Base-by-base conservation (phyloP, 768 basidiomycete genomes). In the Lenzites betulinus region DNA sequence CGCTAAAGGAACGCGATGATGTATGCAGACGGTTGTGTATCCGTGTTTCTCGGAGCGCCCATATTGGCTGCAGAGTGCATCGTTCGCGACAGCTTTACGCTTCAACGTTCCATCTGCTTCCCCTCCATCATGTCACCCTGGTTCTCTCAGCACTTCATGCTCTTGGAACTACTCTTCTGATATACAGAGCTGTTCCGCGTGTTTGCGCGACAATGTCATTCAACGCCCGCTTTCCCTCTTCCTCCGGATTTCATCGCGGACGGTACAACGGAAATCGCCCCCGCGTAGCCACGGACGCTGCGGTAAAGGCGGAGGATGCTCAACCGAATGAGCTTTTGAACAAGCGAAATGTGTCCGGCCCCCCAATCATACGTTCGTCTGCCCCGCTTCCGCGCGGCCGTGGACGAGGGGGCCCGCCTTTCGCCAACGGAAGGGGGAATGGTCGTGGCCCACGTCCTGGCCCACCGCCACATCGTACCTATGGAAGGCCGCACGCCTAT, bases 1-100 rank as follows among this genome's bases (percentile, higher is more conserved):
- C n/a, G n/a, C n/a, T n/a, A n/a, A n/a, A n/a, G n/a, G n/a, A n/a
- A n/a, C n/a, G n/a, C n/a, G n/a, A n/a, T n/a, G n/a, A n/a, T n/a
- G n/a, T n/a, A n/a, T n/a, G n/a, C n/a, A n/a, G n/a, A n/a, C n/a
- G n/a, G n/a, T n/a, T n/a, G n/a, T n/a, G n/a, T 30, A 42, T 35
- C 56, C 56, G 56, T 23, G 50, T 15, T 20, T 18, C 22, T 58
- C 56, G 56, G 56, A 58, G 56, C 56, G 56, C 56, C 33, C 20
- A 18, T 33, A n/a, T n/a, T n/a, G n/a, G n/a, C n/a, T n/a, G n/a
- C n/a, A n/a, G n/a, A n/a, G n/a, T n/a, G n/a, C n/a, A n/a, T n/a
- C n/a, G n/a, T n/a, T n/a, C n/a, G 35, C 35, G 35, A 13, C 35
- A 36, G 35, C 35, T 7, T 7, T 36, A 36, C 35, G 35, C 13